Evolutionary conservation across 2,329 filamentous ascomycete species (phyloP), one percentile per base, ranked within the genome.

Genomic region (Proliferodiscus dingleyae): DNA sequence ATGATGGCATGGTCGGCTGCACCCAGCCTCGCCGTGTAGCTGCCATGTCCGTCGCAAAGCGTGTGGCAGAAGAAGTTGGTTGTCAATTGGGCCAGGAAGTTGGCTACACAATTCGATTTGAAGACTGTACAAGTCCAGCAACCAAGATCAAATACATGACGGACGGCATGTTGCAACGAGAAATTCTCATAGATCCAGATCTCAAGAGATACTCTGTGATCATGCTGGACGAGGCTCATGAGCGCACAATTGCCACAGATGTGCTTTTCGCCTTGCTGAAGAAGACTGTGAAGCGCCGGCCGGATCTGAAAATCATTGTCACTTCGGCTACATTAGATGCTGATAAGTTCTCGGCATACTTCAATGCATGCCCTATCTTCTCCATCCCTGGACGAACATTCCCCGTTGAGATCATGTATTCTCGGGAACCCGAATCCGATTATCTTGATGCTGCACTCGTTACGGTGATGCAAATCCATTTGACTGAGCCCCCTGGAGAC

Each of bases 71-170:
- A 63, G 93, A 98, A 69, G 89, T 97, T 48, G 91, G 93, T 13
- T 96, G 91, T 58, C 78, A 84, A 53, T 76, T 97, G 10, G 93
- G 93, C 26, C 82, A 90, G 45, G 90, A 96, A 64, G 91, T 98
- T 52, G 93, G 93, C 44, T 98, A 98, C 65, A 95, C 87, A 6
- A 95, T 98, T 62, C 88, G 93, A 64, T 98, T 98, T 63, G 93
- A 98, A 62, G 93, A 98, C 68, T 87, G 84, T 64, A 96, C 91
- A 0, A 87, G 84, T 53, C 81, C 88, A 2, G 77, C 83, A 15
- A 98, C 93, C 1, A 88, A 84, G 62, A 95, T 98, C 72, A 98
- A 98, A 71, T 98, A 98, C 71, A 96, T 98, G 91, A 98, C 93
- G 13, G 93, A 98, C 61, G 93, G 93, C 67, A 97, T 97, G 87